Evolutionary conservation across 2,329 filamentous ascomycete species (phyloP).

Genomic region (Colletotrichum noveboracense): DNA sequence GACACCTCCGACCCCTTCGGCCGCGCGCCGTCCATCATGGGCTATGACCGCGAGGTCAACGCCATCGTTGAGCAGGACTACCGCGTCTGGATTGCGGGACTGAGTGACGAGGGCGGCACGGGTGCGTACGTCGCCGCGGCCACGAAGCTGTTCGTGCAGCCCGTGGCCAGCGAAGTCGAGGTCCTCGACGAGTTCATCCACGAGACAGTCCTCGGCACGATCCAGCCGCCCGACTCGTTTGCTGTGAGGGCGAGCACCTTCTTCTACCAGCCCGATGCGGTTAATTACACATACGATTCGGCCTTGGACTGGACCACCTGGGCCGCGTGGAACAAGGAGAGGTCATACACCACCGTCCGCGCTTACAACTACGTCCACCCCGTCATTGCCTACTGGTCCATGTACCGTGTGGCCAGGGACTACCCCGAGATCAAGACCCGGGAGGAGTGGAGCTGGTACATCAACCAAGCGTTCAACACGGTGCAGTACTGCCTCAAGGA

Average conservation of each 20-base stretch:
- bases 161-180: slow-evolving; percentile 50
- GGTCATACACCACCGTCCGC: slow-evolving; percentile 50
- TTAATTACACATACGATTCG: slow-evolving; percentile 49
- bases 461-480: slow-evolving; percentile 58
- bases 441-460: slow-evolving; percentile 56
- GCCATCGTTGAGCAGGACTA: slow-evolving; percentile 49
- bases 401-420: slow-evolving; percentile 59
- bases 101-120: slow-evolving; percentile 65
- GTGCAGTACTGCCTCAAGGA: slow-evolving; percentile 42
- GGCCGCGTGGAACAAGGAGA: slow-evolving; percentile 33
- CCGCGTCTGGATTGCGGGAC: slow-evolving; percentile 63
- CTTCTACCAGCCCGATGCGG: slow-evolving; percentile 54
- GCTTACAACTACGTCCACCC: slow-evolving; percentile 67
- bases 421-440: slow-evolving; percentile 44
- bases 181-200: slow-evolving; percentile 61
- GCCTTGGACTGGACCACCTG: slow-evolving; percentile 46
- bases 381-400: slow-evolving; percentile 58
- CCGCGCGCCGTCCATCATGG: slow-evolving; percentile 59
- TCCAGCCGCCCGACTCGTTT: slow-evolving; percentile 48
- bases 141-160: slow-evolving; percentile 59
- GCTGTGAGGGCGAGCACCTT: slow-evolving; percentile 56
- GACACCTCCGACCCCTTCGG: slow-evolving; percentile 58
- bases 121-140: slow-evolving; percentile 60
- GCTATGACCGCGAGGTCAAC: slow-evolving; percentile 56
- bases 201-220: slow-evolving; percentile 51